phyloP scores from a whole-genome alignment of 2,329 filamentous ascomycete genomes.

The Ascochyta viciae-villosae region DNA sequence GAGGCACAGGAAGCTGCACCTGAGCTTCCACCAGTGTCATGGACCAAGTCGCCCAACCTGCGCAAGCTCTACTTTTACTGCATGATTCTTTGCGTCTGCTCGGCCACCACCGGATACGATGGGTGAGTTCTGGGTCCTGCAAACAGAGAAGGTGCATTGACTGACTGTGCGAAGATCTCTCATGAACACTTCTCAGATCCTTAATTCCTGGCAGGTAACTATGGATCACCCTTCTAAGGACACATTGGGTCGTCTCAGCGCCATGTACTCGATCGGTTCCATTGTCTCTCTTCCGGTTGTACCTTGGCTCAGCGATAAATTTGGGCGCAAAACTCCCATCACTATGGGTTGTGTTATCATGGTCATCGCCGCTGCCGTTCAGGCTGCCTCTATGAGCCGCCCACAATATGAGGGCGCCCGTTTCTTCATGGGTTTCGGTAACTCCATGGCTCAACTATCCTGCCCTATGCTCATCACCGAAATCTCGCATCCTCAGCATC shows the following conservation, averaged over 20 bases:
- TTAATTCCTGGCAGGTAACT: conserved; percentile 41
- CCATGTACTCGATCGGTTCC: conserved; percentile 47
- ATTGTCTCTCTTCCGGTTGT: conserved; percentile 35
- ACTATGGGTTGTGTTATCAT: conserved; percentile 49
- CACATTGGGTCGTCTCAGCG: conserved; percentile 50
- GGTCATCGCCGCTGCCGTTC: conserved; percentile 44
- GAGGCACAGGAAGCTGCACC: conserved; percentile 25
- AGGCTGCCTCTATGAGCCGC: conserved; percentile 18
- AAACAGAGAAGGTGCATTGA: neutral
- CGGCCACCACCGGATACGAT: conserved; percentile 62
- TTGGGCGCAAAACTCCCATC: conserved; percentile 48
- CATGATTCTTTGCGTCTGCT: conserved; percentile 57
- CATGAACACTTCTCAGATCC: conserved; percentile 33
- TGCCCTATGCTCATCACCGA: conserved; percentile 51
- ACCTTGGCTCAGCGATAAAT: conserved; percentile 45
- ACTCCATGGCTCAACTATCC: conserved; percentile 61
- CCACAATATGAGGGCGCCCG: conserved; percentile 62
- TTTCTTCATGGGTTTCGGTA: conserved; percentile 69
- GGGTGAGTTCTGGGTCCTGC: conserved; percentile 45
- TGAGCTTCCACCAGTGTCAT: conserved; percentile 17
- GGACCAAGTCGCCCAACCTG: conserved; percentile 38
- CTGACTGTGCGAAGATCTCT: conserved; percentile 13
- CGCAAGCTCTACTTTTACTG: conserved; percentile 61
- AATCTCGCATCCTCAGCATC: conserved; percentile 50
- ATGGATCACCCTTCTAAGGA: conserved; percentile 42